A percentile compares a stretch with the other conserved stretches of the same genome.
Evolutionary conservation across 2,329 filamentous ascomycete genomes (phyloP).

Genomic region (Sphaerostilbella broomeana): DNA sequence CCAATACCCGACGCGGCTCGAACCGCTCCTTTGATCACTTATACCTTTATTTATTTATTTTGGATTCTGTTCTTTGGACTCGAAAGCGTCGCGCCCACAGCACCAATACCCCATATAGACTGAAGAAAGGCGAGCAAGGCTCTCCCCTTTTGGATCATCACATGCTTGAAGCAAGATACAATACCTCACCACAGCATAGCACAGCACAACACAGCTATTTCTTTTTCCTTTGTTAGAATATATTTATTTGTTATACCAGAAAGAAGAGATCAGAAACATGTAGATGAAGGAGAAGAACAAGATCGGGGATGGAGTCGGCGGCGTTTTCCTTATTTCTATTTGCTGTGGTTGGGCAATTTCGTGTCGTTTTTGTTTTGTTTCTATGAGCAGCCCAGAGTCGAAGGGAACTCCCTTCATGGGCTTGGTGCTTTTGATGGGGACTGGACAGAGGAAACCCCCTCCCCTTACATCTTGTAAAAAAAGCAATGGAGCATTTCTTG

Average conservation of each 20-base stretch:
- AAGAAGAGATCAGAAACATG: background rate
- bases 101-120: slow-evolving; percentile 34
- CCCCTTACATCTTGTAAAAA: slow-evolving; percentile 5
- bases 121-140: slow-evolving; percentile 24
- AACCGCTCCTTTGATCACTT: slow-evolving; percentile 18
- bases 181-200: no score
- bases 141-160: slow-evolving; percentile 19
- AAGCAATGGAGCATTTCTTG: slow-evolving; percentile 4
- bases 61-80: slow-evolving; percentile 7
- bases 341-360: slow-evolving; percentile 11
- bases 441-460: background rate
- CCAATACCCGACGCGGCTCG: slow-evolving; percentile 24
- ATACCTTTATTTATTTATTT: slow-evolving; percentile 14
- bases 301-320: slow-evolving; percentile 19
- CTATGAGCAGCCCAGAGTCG: background rate
- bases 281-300: slow-evolving; percentile 17
- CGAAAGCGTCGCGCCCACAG: slow-evolving; percentile 18
- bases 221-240: slow-evolving; percentile 28
- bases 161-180: slow-evolving; percentile 26
- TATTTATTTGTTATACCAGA: slow-evolving; percentile 15
- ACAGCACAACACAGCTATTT: slow-evolving; percentile 20
- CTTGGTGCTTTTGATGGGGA: background rate
- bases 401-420: no score
- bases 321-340: slow-evolving; percentile 15
- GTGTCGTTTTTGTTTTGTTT: slow-evolving; percentile 3